A percentile compares a stretch with the other conserved stretches of the same genome.
These are phyloP conservation scores for Plectosphaerella cucumerina DNA, from an alignment of 2,329 filamentous ascomycete genomes.

Conservation along the genomic window DNA sequence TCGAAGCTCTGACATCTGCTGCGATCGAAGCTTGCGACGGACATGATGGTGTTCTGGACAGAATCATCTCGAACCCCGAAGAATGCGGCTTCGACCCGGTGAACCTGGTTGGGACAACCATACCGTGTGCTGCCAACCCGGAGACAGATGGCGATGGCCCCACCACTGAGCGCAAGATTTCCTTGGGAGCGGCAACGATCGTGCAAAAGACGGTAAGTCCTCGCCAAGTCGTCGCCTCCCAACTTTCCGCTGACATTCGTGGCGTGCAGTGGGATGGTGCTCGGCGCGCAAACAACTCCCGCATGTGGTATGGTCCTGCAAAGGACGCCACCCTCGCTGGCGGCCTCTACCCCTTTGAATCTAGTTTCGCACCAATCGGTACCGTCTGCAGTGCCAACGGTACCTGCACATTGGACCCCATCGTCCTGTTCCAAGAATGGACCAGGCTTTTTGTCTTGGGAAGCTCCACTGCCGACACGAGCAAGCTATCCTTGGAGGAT, in stretches of 20 bases:
- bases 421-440: neutral
- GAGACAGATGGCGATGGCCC: constrained; percentile 9
- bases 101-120: neutral
- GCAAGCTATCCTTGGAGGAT: neutral
- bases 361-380: neutral
- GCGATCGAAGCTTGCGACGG: constrained; percentile 33
- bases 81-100: constrained; percentile 10
- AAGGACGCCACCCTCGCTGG: neutral
- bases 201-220: constrained; percentile 1
- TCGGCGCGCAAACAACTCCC: constrained; percentile 11
- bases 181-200: constrained; percentile 8
- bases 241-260: neutral
- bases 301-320: neutral
- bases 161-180: neutral
- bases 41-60: constrained; percentile 41
- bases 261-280: neutral
- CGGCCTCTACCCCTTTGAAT: neutral
- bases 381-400: neutral
- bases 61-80: constrained; percentile 28
- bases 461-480: neutral
- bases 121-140: no score
- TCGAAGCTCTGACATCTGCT: constrained; percentile 32
- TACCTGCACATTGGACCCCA: neutral
- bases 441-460: constrained; percentile 1
- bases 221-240: neutral